phyloP scores from a whole-genome alignment of 1,139 yeast genomes.

The Meyerozyma guilliermondii region DNA sequence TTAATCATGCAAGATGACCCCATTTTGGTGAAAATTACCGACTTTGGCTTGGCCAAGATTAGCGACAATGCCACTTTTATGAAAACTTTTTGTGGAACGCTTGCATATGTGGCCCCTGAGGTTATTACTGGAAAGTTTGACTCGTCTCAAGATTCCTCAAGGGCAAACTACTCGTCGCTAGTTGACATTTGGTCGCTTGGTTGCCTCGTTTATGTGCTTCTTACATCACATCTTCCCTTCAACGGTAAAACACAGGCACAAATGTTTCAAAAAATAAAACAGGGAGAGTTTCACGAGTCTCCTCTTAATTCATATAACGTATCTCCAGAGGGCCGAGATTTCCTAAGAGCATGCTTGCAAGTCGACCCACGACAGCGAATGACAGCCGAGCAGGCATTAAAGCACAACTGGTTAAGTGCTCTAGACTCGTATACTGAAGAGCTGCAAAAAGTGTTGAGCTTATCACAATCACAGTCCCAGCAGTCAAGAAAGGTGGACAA shows the following conservation, averaged over 20 bases:
- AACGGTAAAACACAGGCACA: conserved; percentile 89
- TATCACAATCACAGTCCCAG: conserved; percentile 70
- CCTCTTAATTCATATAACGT: conserved; percentile 68
- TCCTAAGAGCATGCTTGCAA: conserved; percentile 62
- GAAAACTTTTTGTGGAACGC: conserved; percentile 87
- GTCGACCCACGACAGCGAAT: conserved; percentile 70
- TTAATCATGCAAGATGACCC: conserved; percentile 89
- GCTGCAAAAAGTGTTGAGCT: conserved; percentile 43
- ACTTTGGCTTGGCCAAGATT: conserved; percentile 85
- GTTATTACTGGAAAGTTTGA: conserved; percentile 71
- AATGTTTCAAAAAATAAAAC: conserved; percentile 66
- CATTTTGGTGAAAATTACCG: conserved; percentile 83
- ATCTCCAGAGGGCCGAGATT: conserved; percentile 61
- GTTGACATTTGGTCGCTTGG: conserved; percentile 95
- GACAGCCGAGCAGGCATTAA: conserved; percentile 66
- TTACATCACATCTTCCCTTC: conserved; percentile 91
- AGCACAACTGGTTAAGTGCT: conserved; percentile 58
- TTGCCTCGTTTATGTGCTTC: conserved; percentile 80
- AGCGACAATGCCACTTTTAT: conserved; percentile 72
- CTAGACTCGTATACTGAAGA: conserved; percentile 25
- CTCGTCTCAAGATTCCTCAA: conserved; percentile 20
- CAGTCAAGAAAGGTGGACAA: conserved; percentile 52
- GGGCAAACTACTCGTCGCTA: conserved; percentile 65
- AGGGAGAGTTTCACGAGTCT: conserved; percentile 76
- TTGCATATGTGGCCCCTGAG: conserved; percentile 93